Conservation (phyloP, 768 basidiomycete species). For the Paxillus ammoniavirescens region DNA sequence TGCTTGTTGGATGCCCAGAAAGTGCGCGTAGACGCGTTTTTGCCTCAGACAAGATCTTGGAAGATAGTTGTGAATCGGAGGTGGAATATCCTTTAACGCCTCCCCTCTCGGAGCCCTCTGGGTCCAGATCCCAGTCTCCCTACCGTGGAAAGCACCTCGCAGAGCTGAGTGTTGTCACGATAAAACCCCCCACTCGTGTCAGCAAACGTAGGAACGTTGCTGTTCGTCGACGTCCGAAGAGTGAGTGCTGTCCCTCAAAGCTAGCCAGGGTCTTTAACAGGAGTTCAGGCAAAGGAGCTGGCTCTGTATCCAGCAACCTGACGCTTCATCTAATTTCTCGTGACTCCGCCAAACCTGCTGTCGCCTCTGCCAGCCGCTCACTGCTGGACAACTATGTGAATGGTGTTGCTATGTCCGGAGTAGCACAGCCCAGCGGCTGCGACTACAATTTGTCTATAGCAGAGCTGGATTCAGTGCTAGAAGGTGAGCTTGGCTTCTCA, state of each 20-base stretch:
- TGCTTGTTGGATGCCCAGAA: constrained; percentile 39
- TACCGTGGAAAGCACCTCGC: constrained; percentile 18
- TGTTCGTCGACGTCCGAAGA: constrained; percentile 20
- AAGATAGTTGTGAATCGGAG: constrained; percentile 50
- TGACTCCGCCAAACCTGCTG: constrained; percentile 60
- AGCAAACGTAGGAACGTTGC: constrained; percentile 26
- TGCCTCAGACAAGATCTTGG: constrained; percentile 16
- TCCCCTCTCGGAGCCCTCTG: constrained; percentile 71
- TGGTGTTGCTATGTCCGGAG: constrained; percentile 1
- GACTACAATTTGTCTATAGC: constrained; percentile 42
- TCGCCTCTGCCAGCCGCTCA: constrained; percentile 52
- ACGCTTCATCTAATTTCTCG: constrained; percentile 58
- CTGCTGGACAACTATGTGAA: constrained; percentile 34
- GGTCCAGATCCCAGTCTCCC: constrained; percentile 63
- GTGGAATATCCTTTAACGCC: constrained; percentile 73
- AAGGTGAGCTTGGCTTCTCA: constrained; percentile 45
- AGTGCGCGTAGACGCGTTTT: constrained; percentile 41
- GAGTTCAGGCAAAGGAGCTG: constrained; percentile 9
- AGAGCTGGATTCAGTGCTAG: constrained; percentile 48
- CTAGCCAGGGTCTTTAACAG: constrained; percentile 9
- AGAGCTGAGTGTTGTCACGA: constrained; percentile 19
- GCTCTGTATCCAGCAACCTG: constrained; percentile 26
- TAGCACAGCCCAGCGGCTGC: background rate
- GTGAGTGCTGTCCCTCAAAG: constrained; percentile 16
- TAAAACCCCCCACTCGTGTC: constrained; percentile 12